phyloP scores from a whole-genome alignment of 2,329 filamentous ascomycete genomes.

The Colletotrichum sp. region DNA sequence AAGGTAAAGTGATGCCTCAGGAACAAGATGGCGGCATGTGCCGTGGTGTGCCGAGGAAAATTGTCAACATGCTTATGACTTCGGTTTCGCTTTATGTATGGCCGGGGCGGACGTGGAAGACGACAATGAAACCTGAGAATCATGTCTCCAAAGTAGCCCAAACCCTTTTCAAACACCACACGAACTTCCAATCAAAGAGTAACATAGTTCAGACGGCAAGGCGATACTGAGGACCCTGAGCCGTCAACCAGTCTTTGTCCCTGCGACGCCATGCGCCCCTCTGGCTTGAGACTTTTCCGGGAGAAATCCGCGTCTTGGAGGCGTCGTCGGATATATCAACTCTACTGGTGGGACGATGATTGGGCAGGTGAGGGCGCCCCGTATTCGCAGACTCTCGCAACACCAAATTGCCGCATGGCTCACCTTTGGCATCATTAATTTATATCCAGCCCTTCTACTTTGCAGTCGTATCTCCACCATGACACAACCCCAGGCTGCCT shows the following conservation, averaged over 20 bases:
- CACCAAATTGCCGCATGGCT: not conserved
- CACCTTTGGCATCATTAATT: not conserved
- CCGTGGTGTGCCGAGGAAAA: no score
- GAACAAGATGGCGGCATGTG: no score
- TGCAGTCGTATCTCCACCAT: not conserved
- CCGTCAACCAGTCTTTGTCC: not conserved
- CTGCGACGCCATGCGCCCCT: not conserved
- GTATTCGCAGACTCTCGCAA: not conserved
- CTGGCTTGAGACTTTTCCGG: not conserved
- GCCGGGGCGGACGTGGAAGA: not conserved
- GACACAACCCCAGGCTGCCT: not conserved
- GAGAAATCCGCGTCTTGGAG: not conserved
- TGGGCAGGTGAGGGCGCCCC: not conserved
- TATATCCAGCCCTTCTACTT: not conserved
- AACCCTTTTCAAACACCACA: not conserved
- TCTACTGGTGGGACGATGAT: not conserved
- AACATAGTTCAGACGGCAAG: not conserved
- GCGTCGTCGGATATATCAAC: not conserved
- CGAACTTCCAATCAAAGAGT: not conserved
- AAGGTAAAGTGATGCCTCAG: not conserved
- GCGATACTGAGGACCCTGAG: not conserved
- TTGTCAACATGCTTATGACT: no score
- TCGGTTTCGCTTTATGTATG: not conserved
- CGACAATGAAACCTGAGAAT: not conserved
- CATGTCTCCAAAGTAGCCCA: not conserved